Evolutionary conservation across 768 basidiomycete species (phyloP).

Genomic region (Auriscalpium vulgare): DNA sequence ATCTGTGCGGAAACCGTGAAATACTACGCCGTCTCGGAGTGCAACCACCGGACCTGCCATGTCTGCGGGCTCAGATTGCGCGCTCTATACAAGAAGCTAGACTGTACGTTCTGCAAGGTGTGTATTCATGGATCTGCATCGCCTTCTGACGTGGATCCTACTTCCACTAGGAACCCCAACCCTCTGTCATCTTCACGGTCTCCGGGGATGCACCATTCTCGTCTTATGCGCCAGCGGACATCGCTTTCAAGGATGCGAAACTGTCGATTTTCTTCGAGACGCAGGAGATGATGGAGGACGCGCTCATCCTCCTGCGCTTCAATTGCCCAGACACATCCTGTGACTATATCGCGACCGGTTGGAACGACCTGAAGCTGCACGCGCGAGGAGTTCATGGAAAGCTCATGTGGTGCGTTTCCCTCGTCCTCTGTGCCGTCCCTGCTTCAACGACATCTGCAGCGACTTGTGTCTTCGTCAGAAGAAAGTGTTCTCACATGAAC

Average conservation of each 20-base stretch:
- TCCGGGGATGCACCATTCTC: slow-evolving; percentile 56
- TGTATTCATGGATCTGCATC: slow-evolving; percentile 12
- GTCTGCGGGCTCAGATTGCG: slow-evolving; percentile 83
- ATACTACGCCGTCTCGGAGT: slow-evolving; percentile 81
- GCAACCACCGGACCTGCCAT: slow-evolving; percentile 94
- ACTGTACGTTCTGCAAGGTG: slow-evolving; percentile 97
- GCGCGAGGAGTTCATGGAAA: slow-evolving; percentile 67
- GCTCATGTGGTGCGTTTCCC: slow-evolving; percentile 66
- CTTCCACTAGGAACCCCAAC: slow-evolving; percentile 55
- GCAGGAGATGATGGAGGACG: slow-evolving; percentile 91
- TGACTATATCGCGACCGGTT: slow-evolving; percentile 76
- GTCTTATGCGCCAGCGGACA: slow-evolving; percentile 45
- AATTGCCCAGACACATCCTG: slow-evolving; percentile 88
- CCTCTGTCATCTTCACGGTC: slow-evolving; percentile 64
- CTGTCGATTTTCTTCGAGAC: slow-evolving; percentile 83
- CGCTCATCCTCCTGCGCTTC: slow-evolving; percentile 83
- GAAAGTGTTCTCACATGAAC: slow-evolving; percentile 95
- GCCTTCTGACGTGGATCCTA: not conserved
- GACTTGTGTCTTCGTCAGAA: slow-evolving; percentile 84
- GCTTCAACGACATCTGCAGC: slow-evolving; percentile 28
- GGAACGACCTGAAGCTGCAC: slow-evolving; percentile 86
- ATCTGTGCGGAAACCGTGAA: slow-evolving; percentile 94
- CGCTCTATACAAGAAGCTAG: slow-evolving; percentile 87
- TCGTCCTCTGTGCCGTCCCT: not conserved
- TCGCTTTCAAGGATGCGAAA: slow-evolving; percentile 62